phyloP scores from a whole-genome alignment of 2,329 filamentous ascomycete species.

The Pseudocercospora pini-densiflorae region DNA sequence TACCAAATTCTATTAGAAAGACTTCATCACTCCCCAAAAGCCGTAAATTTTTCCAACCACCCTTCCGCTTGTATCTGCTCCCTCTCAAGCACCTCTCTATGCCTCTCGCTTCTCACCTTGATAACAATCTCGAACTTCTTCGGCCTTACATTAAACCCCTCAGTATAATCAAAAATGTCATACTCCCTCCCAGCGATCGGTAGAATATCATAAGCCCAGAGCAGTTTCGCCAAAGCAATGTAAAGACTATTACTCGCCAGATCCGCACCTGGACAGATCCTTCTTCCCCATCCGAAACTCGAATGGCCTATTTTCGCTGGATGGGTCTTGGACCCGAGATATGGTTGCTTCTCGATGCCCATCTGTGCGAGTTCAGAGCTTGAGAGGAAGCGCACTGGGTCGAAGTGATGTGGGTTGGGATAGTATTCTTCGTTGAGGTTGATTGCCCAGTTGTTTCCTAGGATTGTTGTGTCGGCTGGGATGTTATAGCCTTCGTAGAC shows the following conservation, averaged over 20 bases:
- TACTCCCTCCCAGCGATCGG: constrained; percentile 39
- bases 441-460: constrained; percentile 52
- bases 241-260: constrained; percentile 55
- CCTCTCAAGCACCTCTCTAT: constrained; percentile 37
- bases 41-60: constrained; percentile 42
- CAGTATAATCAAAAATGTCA: constrained; percentile 47
- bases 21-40: constrained; percentile 31
- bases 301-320: constrained; percentile 49
- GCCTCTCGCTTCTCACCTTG: constrained; percentile 38
- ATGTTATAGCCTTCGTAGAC: constrained; percentile 23
- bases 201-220: constrained; percentile 54
- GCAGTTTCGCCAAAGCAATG: constrained; percentile 39
- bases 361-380: constrained; percentile 34
- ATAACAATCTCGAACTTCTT: constrained; percentile 43
- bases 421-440: constrained; percentile 30
- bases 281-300: constrained; percentile 53
- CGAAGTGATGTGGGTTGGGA: constrained; percentile 43
- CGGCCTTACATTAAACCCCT: constrained; percentile 48
- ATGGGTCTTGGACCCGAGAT: constrained; percentile 32
- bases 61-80: constrained; percentile 39
- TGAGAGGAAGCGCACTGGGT: constrained; percentile 45
- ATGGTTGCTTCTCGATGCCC: constrained; percentile 24
- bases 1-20: background rate
- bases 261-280: constrained; percentile 57
- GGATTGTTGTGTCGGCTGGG: constrained; percentile 49